Base-by-base conservation (phyloP, 441 rosid species). In the Macaranga tanarius region DNA sequence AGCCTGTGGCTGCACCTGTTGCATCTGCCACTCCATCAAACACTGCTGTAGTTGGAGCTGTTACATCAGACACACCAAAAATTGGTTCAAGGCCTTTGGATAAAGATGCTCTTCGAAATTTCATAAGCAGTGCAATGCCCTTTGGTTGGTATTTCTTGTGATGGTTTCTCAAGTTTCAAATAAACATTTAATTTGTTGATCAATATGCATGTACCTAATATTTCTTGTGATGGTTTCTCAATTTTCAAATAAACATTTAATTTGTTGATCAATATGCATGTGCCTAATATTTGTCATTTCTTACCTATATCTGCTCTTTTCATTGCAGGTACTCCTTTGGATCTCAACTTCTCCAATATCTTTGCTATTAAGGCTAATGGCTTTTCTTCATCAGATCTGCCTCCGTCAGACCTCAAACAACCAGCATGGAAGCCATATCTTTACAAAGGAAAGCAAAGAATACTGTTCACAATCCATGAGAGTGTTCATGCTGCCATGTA, bases 381-480 rank as follows among this genome's bases (percentile, higher is more conserved):
- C 15, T 95, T 95, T 87, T 85, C 96, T 73, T 76, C 95, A 26
- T 84, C 88, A 67, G 99, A 92, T 72, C 77, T 83, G 70, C 96
- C 96, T 70, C 92, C 88, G 20, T 79, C 85, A 71, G 98, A 95
- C 62, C 81, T 86, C 69, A 95, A 91, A 83, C 97, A 90, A 77
- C 97, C 97, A 57, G 93, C 93, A 74, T 95, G 99, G 98, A 92
- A 95, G 79, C 95, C 99, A 45, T 90, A 92, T 84, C 81, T 95
- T 70, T 91, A 86, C 85, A 92, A 84, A 82, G 98, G 97, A 85
- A 95, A 87, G 79, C 96, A 91, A 76, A 86, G 88, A 77, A 79
- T 92, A 40, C 69, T 91, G 6, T 95, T 95, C 80, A 91, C 99
- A 60, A 80, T 89, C 79, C 89, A 86, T 40, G 96, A 95, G 83